These are phyloP conservation scores for Penicillium verhagenii DNA, from an alignment of 495 filamentous ascomycete genomes.

Conservation along the genomic window DNA sequence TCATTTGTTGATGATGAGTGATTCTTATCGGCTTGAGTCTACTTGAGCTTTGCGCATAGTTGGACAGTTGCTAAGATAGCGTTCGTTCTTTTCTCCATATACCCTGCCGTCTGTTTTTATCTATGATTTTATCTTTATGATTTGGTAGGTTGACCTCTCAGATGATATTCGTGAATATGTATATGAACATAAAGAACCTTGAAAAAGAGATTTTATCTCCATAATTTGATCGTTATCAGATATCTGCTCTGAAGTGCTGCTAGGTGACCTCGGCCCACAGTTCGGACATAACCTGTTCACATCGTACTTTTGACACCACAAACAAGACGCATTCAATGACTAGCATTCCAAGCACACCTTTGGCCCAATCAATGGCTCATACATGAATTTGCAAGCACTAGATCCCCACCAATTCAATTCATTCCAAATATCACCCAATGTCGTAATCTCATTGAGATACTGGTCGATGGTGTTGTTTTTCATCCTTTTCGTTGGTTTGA, in stretches of 20 bases:
- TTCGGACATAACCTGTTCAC: too few species aligned
- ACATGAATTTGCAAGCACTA: too few species aligned
- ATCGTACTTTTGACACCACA: too few species aligned
- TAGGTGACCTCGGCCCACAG: too few species aligned
- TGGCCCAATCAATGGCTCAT: too few species aligned
- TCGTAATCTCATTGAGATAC: not conserved
- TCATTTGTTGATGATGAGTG: constrained; percentile 91
- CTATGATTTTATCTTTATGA: not conserved
- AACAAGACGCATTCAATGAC: too few species aligned
- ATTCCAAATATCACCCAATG: not conserved
- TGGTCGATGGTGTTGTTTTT: too few species aligned
- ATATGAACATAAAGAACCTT: not conserved
- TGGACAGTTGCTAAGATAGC: constrained; percentile 12
- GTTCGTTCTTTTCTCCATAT: constrained; percentile 19
- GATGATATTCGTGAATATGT: not conserved
- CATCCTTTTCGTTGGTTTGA: too few species aligned
- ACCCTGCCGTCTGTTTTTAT: constrained; percentile 12
- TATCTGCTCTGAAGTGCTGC: not conserved
- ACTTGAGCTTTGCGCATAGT: constrained; percentile 10
- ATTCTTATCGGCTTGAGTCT: constrained; percentile 3
- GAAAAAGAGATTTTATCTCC: too few species aligned
- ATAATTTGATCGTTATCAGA: too few species aligned
- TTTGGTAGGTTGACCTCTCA: not conserved
- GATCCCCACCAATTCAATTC: too few species aligned
- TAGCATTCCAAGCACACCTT: too few species aligned